phyloP scores from a whole-genome alignment of 192 early-diverging fungal genomes.

The Coemansia sp. region DNA sequence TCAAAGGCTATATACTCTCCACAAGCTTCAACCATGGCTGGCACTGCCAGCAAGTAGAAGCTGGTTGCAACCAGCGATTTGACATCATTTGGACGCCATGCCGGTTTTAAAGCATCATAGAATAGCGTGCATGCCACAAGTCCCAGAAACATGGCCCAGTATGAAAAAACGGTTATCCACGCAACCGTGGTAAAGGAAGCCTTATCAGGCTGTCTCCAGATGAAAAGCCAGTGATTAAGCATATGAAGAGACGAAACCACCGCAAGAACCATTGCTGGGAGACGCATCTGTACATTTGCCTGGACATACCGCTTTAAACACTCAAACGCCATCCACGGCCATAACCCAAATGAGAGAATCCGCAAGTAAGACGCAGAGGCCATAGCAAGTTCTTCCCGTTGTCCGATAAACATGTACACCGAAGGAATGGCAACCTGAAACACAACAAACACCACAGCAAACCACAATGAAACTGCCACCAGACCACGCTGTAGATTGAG shows the following conservation, averaged over 20 bases:
- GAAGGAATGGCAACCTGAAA: constrained; percentile 70
- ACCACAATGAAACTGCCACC: constrained; percentile 64
- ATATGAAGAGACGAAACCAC: constrained; percentile 45
- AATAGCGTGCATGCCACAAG: constrained; percentile 64
- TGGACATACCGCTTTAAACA: constrained; percentile 86
- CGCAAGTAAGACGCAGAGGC: constrained; percentile 70
- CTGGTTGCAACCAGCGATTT: constrained; percentile 39
- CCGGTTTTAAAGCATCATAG: constrained; percentile 57
- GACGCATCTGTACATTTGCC: constrained; percentile 83
- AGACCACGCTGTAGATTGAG: constrained; percentile 79
- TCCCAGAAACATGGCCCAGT: constrained; percentile 73
- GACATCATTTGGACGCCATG: constrained; percentile 61
- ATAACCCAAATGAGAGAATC: constrained; percentile 72
- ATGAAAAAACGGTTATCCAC: constrained; percentile 75
- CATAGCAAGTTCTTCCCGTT: constrained; percentile 71
- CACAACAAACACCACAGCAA: constrained; percentile 69
- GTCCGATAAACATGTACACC: constrained; percentile 69
- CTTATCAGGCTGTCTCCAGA: constrained; percentile 63
- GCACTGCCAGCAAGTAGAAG: constrained; percentile 64
- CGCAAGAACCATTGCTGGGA: constrained; percentile 48
- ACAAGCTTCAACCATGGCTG: constrained; percentile 77
- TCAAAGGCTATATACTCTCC: constrained; percentile 64
- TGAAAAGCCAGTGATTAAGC: constrained; percentile 77
- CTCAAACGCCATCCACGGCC: constrained; percentile 83
- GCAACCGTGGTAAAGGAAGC: constrained; percentile 82